Evolutionary conservation across 495 filamentous ascomycete species (phyloP), one percentile per base, ranked within the genome.

Genomic region (Venustampulla echinocandica): DNA sequence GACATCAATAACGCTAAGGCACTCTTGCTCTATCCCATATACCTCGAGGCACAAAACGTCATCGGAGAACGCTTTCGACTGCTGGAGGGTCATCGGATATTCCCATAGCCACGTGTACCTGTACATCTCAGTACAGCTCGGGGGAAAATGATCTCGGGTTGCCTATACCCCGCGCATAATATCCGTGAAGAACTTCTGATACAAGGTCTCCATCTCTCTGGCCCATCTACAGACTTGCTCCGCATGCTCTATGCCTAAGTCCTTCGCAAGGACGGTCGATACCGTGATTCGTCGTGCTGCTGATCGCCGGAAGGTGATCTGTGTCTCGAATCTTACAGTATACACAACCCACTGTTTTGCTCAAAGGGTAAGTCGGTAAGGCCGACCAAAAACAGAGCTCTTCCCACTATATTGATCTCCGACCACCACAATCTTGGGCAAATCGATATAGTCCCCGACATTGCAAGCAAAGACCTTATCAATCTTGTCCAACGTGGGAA

Each of bases 241-340:
- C 69, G 63, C 19, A 68, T 75, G 19, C 76, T 75, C 0, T 61
- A 62, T 14, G 73, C 61, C 10, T 53, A 20, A 22, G 68, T 60
- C 13, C 52, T 54, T 54, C 44, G 7, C 55, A 45, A 1, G 46
- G 13, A 36, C 47, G 37, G 30, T 62, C 57, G 7, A 54, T 24
- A 30, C 27, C 20, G 15, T 27, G 19, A 41, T 48, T 15, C 14
- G 20, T 2, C 6, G 53, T 47, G 0, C 32, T 14, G 18, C 64
- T 58, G 3, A 71, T 69, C 22, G 69, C 69, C 37, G 37, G 43
- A 69, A 72, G 1, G 68, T 70, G 41, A 80, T 81, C 52, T 80
- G 69, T 0, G 75, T 81, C 0, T 71, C 73, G 46, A 76, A 80
- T 0, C 76, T 64, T 0, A n/a, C n/a, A n/a, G n/a, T n/a, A 77